Evolutionary conservation across 2,329 filamentous ascomycete genomes (phyloP).

Genomic region (Aspergillus puulaauensis): DNA sequence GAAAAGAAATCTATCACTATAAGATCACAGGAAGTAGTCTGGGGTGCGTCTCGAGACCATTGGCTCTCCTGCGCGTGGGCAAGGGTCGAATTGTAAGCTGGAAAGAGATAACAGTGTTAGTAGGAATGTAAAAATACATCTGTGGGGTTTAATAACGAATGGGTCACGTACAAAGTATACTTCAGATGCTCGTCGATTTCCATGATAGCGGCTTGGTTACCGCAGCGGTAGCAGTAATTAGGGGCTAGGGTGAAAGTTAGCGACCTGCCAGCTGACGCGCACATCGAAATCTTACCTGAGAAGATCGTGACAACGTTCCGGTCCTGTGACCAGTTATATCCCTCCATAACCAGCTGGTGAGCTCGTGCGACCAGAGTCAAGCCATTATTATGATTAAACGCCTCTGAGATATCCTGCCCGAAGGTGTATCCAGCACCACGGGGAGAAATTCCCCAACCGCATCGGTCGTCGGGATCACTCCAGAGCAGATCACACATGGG

Average conservation of each 20-base stretch:
- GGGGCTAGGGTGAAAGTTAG: conserved; percentile 55
- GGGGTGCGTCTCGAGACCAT: conserved; percentile 98
- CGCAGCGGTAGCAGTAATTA: conserved; percentile 98
- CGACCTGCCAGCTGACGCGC: not conserved
- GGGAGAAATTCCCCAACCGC: conserved; percentile 93
- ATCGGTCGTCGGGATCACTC: conserved; percentile 96
- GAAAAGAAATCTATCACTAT: conserved; percentile 34
- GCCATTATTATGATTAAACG: conserved; percentile 99
- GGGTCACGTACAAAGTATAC: conserved; percentile 89
- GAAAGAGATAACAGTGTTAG: conserved; percentile 6
- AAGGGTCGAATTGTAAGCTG: conserved; percentile 98
- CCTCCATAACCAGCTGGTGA: conserved; percentile 98
- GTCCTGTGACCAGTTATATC: conserved; percentile 99
- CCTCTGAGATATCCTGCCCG: conserved; percentile 95
- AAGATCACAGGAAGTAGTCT: conserved; percentile 88
- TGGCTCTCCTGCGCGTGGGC: conserved; percentile 92
- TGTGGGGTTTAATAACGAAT: not conserved
- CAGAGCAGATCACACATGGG: conserved; percentile 98
- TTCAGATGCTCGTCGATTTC: conserved; percentile 99
- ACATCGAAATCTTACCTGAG: conserved; percentile 61
- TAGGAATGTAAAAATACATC: not conserved
- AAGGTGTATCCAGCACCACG: conserved; percentile 94
- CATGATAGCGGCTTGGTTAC: conserved; percentile 99
- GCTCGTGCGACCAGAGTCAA: conserved; percentile 92
- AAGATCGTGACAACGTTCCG: conserved; percentile 98